Evolutionary conservation across 2,329 filamentous ascomycete genomes (phyloP).

Genomic region (Trichoderma lentiforme): DNA sequence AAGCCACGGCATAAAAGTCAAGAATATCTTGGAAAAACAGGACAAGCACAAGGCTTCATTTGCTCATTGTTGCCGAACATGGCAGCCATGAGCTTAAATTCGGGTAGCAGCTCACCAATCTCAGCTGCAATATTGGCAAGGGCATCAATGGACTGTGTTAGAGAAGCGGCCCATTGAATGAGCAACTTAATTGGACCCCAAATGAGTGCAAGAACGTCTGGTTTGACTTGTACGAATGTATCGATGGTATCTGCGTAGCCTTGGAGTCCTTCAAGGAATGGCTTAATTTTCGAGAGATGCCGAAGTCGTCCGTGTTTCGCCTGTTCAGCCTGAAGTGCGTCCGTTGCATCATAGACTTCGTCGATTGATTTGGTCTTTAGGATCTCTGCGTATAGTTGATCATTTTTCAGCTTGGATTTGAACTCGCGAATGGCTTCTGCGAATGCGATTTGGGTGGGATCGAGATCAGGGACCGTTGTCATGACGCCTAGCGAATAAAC

Average conservation of each 20-base stretch:
- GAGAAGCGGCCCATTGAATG: not conserved
- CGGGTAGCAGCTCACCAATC: not conserved
- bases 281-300: slow-evolving; percentile 31
- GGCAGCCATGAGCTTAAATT: not conserved
- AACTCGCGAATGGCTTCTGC: slow-evolving; percentile 16
- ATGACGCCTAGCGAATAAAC: not conserved
- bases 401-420: slow-evolving; percentile 20
- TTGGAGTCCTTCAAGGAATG: slow-evolving; percentile 27
- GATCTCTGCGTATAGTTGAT: slow-evolving; percentile 21
- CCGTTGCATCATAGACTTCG: slow-evolving; percentile 32
- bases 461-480: not conserved
- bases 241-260: not conserved
- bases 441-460: not conserved
- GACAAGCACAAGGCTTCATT: not conserved
- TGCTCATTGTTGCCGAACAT: not conserved
- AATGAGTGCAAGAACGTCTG: not conserved
- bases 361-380: slow-evolving; percentile 28
- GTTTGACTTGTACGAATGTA: not conserved
- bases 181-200: not conserved
- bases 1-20: not conserved
- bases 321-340: slow-evolving; percentile 34
- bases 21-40: not conserved
- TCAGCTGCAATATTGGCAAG: not conserved
- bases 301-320: slow-evolving; percentile 25
- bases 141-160: not conserved